Base-by-base conservation (phyloP, 2,329 filamentous ascomycete species). In the Cordyceps tenuipes region DNA sequence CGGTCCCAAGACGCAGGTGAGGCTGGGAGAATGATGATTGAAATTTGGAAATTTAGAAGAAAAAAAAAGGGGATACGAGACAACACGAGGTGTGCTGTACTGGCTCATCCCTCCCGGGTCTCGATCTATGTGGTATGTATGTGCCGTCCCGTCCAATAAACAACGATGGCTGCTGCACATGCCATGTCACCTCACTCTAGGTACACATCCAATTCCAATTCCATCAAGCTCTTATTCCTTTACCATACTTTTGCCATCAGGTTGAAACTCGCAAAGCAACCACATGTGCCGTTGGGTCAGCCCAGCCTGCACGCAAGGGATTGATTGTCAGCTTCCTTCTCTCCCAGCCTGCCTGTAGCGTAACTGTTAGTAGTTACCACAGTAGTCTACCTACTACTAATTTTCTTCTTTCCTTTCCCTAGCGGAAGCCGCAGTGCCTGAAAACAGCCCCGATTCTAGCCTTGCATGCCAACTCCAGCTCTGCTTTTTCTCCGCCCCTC, bases 91-190 rank as follows among this genome's bases (percentile, higher is more conserved):
- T 29, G 26, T 29, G 6, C 36, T 3, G 3, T 3, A 3, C 36
- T 39, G 36, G 15, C 39, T 41, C 17, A 41, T 41, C 17, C 5
- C 23, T 23, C 23, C n/a, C n/a, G n/a, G n/a, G n/a, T n/a, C n/a
- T n/a, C n/a, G n/a, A n/a, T n/a, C n/a, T n/a, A n/a, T n/a, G n/a
- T n/a, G n/a, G n/a, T n/a, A n/a, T 23, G 23, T 23, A 23, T 23
- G 36, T 34, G 5, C 43, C 15, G 19, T 50, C 57, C 43, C 15
- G 19, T 50, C 57, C 57, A 59, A 59, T 59, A 48, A 53, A 59
- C 41, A 47, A 29, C 57, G 26, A 39, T 13, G n/a, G 41, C 19
- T 21, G 10, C 39, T 36, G 49, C 57, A 59, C 49, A 59, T 59
- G 57, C n/a, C n/a, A n/a, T n/a, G n/a, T n/a, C n/a, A n/a, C n/a